phyloP scores from a whole-genome alignment of 768 basidiomycete genomes.

The Amanita jacksonii region DNA sequence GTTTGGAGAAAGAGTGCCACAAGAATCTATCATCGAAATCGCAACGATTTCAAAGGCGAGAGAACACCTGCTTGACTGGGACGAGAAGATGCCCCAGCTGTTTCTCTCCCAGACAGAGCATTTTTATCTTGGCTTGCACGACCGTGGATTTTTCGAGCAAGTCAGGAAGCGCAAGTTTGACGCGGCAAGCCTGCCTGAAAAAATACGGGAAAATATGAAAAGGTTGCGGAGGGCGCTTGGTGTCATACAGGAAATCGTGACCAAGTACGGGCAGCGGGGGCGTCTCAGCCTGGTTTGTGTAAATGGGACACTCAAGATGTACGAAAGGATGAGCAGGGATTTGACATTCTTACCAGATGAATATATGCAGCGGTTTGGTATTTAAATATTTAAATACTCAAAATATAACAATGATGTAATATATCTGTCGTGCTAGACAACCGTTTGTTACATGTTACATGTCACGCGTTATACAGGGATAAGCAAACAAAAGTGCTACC shows the following conservation, averaged over 20 bases:
- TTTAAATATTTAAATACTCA: neutral
- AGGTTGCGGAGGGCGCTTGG: slow-evolving; percentile 30
- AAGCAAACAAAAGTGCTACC: neutral
- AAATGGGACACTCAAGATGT: slow-evolving; percentile 36
- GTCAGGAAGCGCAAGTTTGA: slow-evolving; percentile 38
- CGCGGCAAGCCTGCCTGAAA: slow-evolving; percentile 17
- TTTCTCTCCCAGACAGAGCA: slow-evolving; percentile 60
- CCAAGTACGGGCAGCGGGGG: slow-evolving; percentile 41
- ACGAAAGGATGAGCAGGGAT: slow-evolving; percentile 32
- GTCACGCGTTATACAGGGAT: too few relatives aligned
- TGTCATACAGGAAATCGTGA: slow-evolving; percentile 37
- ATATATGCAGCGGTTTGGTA: slow-evolving; percentile 3
- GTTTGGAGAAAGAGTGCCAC: slow-evolving; percentile 25
- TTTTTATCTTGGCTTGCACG: slow-evolving; percentile 51
- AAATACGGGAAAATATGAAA: slow-evolving; percentile 23
- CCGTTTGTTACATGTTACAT: neutral
- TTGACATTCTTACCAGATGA: slow-evolving; percentile 35
- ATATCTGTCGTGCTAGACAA: neutral
- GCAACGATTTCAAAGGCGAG: slow-evolving; percentile 30
- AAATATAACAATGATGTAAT: neutral
- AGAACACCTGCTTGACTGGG: slow-evolving; percentile 37
- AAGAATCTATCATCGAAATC: slow-evolving; percentile 36
- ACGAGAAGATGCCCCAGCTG: slow-evolving; percentile 53
- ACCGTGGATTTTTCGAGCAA: slow-evolving; percentile 39
- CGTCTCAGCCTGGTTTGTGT: slow-evolving; percentile 48